Evolutionary conservation across 2,329 filamentous ascomycete genomes (phyloP).

Genomic region (Sclerotinia minor): DNA sequence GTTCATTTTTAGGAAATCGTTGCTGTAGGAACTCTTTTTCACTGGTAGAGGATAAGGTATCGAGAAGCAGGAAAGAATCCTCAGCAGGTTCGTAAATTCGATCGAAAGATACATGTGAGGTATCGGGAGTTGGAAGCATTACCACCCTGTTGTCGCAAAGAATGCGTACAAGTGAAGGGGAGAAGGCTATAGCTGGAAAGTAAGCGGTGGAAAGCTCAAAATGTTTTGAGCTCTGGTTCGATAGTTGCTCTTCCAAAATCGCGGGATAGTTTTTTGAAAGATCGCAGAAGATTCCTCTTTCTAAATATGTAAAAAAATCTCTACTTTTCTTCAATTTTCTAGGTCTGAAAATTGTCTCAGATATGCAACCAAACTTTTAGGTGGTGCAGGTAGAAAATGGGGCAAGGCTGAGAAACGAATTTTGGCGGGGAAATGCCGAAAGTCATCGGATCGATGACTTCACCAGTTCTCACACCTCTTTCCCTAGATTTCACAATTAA

Average conservation of each 20-base stretch:
- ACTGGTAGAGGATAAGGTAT: conserved; percentile 71
- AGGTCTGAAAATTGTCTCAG: not conserved
- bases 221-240: not conserved
- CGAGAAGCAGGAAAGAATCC: conserved; percentile 91
- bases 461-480: not conserved
- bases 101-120: conserved; percentile 84
- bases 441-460: conserved; percentile 17
- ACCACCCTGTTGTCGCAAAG: not conserved
- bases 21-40: conserved; percentile 38
- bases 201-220: not conserved
- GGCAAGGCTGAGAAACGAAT: conserved; percentile 24
- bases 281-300: not conserved
- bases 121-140: conserved; percentile 94
- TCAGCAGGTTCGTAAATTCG: conserved; percentile 93
- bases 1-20: conserved; percentile 26
- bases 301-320: not conserved
- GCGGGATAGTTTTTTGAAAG: not conserved
- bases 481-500: conserved; percentile 14
- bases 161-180: not conserved
- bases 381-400: not conserved
- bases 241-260: not conserved
- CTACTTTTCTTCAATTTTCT: not conserved
- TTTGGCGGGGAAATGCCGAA: conserved; percentile 19
- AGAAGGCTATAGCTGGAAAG: conserved; percentile 8
- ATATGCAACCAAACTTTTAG: not conserved